Percentiles rank a stretch among this genome's conserved stretches.
Conservation (phyloP, 345 rosid genomes). For the Eucalyptus caleyi region DNA sequence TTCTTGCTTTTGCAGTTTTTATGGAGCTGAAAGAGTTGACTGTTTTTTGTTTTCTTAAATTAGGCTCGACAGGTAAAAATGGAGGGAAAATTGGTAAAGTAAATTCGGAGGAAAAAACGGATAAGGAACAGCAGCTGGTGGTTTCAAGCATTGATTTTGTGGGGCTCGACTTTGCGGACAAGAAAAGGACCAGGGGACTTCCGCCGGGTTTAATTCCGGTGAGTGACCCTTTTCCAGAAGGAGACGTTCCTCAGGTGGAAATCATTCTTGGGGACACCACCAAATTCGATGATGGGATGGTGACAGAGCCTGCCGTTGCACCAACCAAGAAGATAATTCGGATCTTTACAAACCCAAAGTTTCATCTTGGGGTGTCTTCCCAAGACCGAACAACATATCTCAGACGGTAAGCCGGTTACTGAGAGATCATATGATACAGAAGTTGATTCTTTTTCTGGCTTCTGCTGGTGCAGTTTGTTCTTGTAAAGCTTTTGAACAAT, state of each 20-base stretch:
- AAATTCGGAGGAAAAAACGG: constrained; percentile 4
- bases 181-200: constrained; percentile 52
- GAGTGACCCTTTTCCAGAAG: constrained; percentile 44
- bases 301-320: constrained; percentile 5
- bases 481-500: background rate
- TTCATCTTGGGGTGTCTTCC: constrained; percentile 91
- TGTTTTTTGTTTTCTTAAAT: background rate
- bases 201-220: constrained; percentile 72
- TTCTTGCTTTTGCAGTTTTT: background rate
- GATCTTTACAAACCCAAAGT: constrained; percentile 80
- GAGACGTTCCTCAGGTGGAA: constrained; percentile 67
- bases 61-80: constrained; percentile 24
- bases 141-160: constrained; percentile 64
- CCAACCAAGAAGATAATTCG: constrained; percentile 14
- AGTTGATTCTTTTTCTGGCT: background rate
- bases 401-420: constrained; percentile 33
- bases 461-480: background rate
- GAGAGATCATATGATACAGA: background rate
- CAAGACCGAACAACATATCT: constrained; percentile 83
- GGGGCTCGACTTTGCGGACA: constrained; percentile 80
- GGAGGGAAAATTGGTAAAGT: constrained; percentile 3
- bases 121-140: constrained; percentile 25
- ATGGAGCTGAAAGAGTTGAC: background rate
- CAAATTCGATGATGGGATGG: constrained; percentile 21
- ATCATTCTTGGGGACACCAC: constrained; percentile 73